Base-by-base conservation (phyloP, 2,329 filamentous ascomycete species). In the Trematosphaeria pertusa region DNA sequence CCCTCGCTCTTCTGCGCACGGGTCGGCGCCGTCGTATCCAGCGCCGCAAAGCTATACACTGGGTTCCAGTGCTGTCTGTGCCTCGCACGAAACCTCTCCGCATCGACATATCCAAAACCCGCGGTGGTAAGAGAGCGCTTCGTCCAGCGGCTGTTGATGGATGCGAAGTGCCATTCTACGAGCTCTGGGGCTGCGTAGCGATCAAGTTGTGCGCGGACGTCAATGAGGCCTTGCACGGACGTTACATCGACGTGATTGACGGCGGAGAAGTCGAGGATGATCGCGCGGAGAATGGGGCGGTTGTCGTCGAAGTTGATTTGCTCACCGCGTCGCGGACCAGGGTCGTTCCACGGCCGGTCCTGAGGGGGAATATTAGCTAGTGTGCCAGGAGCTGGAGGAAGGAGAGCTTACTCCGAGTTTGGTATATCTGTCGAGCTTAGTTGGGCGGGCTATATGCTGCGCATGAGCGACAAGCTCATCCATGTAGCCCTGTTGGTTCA, bases 101-200 rank as follows among this genome's bases (percentile, higher is more conserved):
- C 75, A 1, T 85, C 84, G 7, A 68, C 51, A 45, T 88, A 91
- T 1, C 93, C 93, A 64, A 97, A 97, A 10, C 93, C 93, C 18
- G 88, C 93, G 2, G 89, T 85, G 3, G 87, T 87, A 33, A 97
- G 85, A 4, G 90, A 92, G 22, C 91, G 88, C 77, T 96, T 96
- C 18, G 91, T 93, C 93, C 93, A 97, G 46, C 89, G 84, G 77
- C 94, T 97, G 75, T 87, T 91, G 75, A 97, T 88, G 73, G 86
- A 88, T n/a, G 92, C 90, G 54, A 97, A 87, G 73, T 97, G 94
- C 92, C 93, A 97, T 69, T 97, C 91, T 4, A 97, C 92, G 2
- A 81, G 79, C 15, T 91, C 85, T 0, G 93, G 93, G 0, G 87
- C 73, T 1, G 91, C 83, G 67, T 96, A 96, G 15, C 85, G 81